A percentile compares a stretch with the other conserved stretches of the same genome.
Conservation (phyloP, 441 rosid species). For the Gossypium gossypioides region DNA sequence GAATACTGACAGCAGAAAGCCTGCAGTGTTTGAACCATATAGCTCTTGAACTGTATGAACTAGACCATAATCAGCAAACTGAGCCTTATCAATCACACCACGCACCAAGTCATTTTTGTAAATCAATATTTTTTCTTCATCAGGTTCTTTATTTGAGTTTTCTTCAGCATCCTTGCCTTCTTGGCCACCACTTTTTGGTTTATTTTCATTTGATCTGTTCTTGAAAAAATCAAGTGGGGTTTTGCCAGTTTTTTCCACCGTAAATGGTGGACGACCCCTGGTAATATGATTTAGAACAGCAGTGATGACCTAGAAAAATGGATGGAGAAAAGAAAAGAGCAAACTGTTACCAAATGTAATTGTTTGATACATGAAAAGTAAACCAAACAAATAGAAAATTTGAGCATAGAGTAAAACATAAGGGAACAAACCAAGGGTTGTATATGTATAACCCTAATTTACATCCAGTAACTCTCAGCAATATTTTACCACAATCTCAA, state of each 20-base stretch:
- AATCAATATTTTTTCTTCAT: slow-evolving; percentile 65
- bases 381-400: neutral
- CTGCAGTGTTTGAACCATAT: slow-evolving; percentile 86
- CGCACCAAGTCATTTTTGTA: slow-evolving; percentile 61
- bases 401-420: neutral
- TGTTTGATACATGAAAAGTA: neutral
- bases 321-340: neutral
- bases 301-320: slow-evolving; percentile 59
- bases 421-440: neutral
- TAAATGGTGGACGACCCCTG: slow-evolving; percentile 69
- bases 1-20: slow-evolving; percentile 70
- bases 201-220: slow-evolving; percentile 30
- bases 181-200: slow-evolving; percentile 12
- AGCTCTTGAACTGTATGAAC: slow-evolving; percentile 95
- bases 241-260: slow-evolving; percentile 74
- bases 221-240: slow-evolving; percentile 69
- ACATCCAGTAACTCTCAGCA: neutral
- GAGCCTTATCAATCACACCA: slow-evolving; percentile 98
- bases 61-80: slow-evolving; percentile 93
- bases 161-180: slow-evolving; percentile 12
- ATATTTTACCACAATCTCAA: neutral
- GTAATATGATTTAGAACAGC: slow-evolving; percentile 75
- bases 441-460: slow-evolving; percentile 2
- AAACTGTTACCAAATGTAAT: neutral
- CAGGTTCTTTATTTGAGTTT: slow-evolving; percentile 30